Percentiles rank a stretch among this genome's conserved stretches.
These are phyloP conservation scores for Nicotiana rustica DNA, from an alignment of 305 asterid genomes.

Conservation along the genomic window DNA sequence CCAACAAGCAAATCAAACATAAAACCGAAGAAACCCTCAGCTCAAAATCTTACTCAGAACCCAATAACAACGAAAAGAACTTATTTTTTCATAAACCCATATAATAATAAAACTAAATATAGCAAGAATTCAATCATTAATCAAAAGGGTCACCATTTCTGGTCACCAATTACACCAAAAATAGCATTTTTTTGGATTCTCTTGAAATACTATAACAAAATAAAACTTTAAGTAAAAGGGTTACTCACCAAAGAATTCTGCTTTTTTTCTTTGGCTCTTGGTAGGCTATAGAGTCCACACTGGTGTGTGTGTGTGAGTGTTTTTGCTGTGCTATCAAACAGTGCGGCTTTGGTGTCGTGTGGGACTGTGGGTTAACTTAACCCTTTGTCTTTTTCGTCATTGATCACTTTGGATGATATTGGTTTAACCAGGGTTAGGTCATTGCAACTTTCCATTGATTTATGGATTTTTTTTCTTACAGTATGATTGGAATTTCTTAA, in stretches of 20 bases:
- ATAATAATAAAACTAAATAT: conserved; percentile 13
- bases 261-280: background rate
- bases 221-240: background rate
- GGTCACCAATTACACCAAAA: background rate
- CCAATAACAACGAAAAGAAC: background rate
- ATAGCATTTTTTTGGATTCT: background rate
- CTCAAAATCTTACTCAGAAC: conserved; percentile 22
- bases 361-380: background rate
- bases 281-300: no score
- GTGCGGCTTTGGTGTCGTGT: background rate
- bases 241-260: background rate
- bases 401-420: background rate
- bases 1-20: background rate
- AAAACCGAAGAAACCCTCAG: conserved; percentile 12
- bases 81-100: conserved; percentile 2
- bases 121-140: background rate
- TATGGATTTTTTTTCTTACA: no score
- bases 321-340: background rate
- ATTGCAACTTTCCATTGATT: background rate
- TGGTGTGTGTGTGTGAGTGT: background rate
- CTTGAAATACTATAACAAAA: background rate
- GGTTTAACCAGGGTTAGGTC: background rate
- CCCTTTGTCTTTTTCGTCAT: background rate
- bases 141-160: background rate
- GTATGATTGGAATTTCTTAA: no score